Evolutionary conservation across 129 eudicot species (phyloP), one percentile per base, ranked within the genome.

Genomic region (Artemisia argyi): DNA sequence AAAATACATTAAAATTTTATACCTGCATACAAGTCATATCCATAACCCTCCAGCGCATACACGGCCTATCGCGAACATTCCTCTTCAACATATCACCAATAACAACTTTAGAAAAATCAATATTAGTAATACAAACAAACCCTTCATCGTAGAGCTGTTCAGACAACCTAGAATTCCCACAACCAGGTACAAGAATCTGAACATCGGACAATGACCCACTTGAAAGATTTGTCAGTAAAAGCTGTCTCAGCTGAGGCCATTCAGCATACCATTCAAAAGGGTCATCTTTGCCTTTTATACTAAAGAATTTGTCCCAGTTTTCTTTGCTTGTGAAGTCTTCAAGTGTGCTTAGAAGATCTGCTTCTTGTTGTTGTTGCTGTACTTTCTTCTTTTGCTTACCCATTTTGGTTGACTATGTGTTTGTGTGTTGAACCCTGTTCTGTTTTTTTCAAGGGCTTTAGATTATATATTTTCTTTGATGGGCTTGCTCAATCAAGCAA

Each of bases 11-110:
- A 56, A 63, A 65, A 19, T 68, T 3, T 13, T 2, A 15, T 76
- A 92, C 98, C 97, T 90, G 97, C 96, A 93, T 80, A 56, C 46
- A 15, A 35, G 97, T 94, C 87, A 94, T 94, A 49, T 94, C 98
- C 97, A 94, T 94, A 16, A 90, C 88, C 1, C 98, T 84, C 98
- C 98, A 94, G 65, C 87, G 83, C 98, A 94, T 94, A 61, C 52
- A 78, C 2, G 96, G 97, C 22, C 98, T 80, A 18, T 65, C 67
- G 54, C 96, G 72, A 12, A 94, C 88, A 76, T 94, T 94, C 56
- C 96, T 70, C 83, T 87, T 81, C 85, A 94, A 67, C 98, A 94
- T 94, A 64, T 88, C 97, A 54, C 82, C 87, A 56, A 94, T 90
- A 22, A 90, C 98, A 55, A 90, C 97, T 65, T 86, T 91, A 4